Percentiles rank a stretch among this genome's conserved stretches.
These are phyloP conservation scores for Coemansia erecta DNA, from an alignment of 192 early-diverging fungal genomes.

Conservation along the genomic window DNA sequence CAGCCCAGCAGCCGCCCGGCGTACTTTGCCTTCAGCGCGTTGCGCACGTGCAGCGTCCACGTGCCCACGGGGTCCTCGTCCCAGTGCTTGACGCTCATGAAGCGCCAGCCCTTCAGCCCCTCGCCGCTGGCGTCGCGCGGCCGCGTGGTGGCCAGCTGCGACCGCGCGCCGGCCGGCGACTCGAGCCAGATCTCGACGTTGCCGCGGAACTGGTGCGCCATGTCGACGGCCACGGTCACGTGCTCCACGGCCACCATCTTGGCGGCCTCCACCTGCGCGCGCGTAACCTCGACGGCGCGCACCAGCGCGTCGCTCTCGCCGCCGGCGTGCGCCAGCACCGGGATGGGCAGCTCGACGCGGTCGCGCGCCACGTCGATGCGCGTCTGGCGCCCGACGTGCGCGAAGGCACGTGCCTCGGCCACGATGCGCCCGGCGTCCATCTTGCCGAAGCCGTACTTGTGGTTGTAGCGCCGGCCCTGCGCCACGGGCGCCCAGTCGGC, in stretches of 20 bases:
- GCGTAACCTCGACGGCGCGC: slow-evolving; percentile 45
- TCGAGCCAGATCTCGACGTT: slow-evolving; percentile 81
- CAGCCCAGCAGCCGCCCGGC: slow-evolving; percentile 64
- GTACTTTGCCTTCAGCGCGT: slow-evolving; percentile 55
- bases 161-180: slow-evolving; percentile 69
- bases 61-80: slow-evolving; percentile 82
- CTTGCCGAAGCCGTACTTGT: slow-evolving; percentile 93
- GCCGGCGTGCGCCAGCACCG: slow-evolving; percentile 32
- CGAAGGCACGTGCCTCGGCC: slow-evolving; percentile 68
- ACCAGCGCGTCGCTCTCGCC: slow-evolving; percentile 43
- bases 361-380: slow-evolving; percentile 47
- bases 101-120: slow-evolving; percentile 87
- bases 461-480: slow-evolving; percentile 75
- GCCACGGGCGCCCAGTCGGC: slow-evolving; percentile 70
- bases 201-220: slow-evolving; percentile 77
- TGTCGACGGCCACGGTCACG: slow-evolving; percentile 79
- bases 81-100: slow-evolving; percentile 98
- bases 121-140: slow-evolving; percentile 60
- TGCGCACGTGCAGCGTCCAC: slow-evolving; percentile 76
- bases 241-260: slow-evolving; percentile 73
- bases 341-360: slow-evolving; percentile 53
- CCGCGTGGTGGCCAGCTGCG: slow-evolving; percentile 65
- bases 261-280: slow-evolving; percentile 47
- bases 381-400: slow-evolving; percentile 66
- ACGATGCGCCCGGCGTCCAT: slow-evolving; percentile 83